Evolutionary conservation across 768 basidiomycete genomes (phyloP), one percentile per base, ranked within the genome.

Genomic region (Jaapia argillacea): DNA sequence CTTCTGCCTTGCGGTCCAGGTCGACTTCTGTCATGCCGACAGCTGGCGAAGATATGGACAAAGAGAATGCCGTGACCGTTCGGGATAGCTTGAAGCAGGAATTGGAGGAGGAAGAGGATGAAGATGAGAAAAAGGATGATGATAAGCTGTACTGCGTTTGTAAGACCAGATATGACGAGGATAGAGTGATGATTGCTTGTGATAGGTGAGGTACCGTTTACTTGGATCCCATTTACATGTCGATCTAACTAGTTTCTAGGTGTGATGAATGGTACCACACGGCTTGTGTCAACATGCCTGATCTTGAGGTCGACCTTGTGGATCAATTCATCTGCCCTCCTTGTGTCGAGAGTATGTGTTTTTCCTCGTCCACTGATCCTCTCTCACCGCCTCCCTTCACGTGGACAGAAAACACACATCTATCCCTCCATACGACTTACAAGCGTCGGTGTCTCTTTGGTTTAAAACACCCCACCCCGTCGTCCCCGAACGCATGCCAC

Each of bases 251-350:
- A 16, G 44, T 28, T 20, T 22, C 20, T 45, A 91, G 90, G 23
- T 94, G 91, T 60, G 91, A 93, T 54, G 86, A 92, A 48, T 96
- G 91, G 91, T 94, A 89, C 58, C 91, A 96, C 57, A 84, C 85
- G 0, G 71, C 77, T 39, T 96, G 91, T 52, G 80, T 93, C 22
- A 66, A 75, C 33, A 84, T 93, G 72, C 75, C 78, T 21, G 89
- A 93, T 47, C 66, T 78, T 5, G 79, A 83, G 51, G 76, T 90
- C 26, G 87, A 92, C 51, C 76, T 96, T 13, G 85, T 96, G 25
- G 92, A 94, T 65, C 84, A 86, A 58, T 94, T 94, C 61, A 78
- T 90, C 42, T 96, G 91, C 60, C 89, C 90, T 1, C 66, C 69
- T 3, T 94, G 91, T 57, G 65, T 81, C 18, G 67, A 73, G 44